phyloP scores from a whole-genome alignment of 305 asterid genomes.

The Lippia alba region DNA sequence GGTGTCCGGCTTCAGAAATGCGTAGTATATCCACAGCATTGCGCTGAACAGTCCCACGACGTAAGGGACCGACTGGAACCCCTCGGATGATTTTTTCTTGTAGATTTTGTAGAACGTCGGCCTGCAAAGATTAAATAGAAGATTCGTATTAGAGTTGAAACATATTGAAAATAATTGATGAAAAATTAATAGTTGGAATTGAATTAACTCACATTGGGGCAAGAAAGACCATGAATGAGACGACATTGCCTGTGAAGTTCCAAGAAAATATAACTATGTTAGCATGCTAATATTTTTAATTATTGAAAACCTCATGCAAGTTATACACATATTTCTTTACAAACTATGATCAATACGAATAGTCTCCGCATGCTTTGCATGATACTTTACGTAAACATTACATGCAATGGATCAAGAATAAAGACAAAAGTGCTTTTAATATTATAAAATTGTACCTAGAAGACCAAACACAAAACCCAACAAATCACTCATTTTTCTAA shows the following conservation, averaged over 20 bases:
- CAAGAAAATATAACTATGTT: neutral
- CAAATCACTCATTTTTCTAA: slow-evolving; percentile 39
- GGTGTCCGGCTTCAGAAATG: slow-evolving; percentile 44
- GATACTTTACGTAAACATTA: slow-evolving; percentile 12
- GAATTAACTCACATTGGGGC: slow-evolving; percentile 61
- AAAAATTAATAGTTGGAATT: neutral
- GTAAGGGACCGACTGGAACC: slow-evolving; percentile 51
- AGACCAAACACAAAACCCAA: slow-evolving; percentile 66
- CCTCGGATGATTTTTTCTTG: slow-evolving; percentile 56
- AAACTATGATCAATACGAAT: too few relatives aligned
- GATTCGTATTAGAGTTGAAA: too few relatives aligned
- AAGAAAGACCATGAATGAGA: slow-evolving; percentile 74
- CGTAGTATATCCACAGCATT: slow-evolving; percentile 59
- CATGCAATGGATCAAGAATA: too few relatives aligned
- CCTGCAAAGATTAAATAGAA: slow-evolving; percentile 30
- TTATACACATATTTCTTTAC: neutral
- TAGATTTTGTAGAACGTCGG: slow-evolving; percentile 52
- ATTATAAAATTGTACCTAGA: slow-evolving; percentile 46
- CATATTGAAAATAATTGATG: neutral
- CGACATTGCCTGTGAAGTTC: slow-evolving; percentile 55
- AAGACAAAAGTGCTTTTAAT: too few relatives aligned
- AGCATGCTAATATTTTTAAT: neutral
- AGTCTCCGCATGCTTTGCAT: slow-evolving; percentile 35
- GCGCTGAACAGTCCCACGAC: slow-evolving; percentile 55
- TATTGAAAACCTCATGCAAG: too few relatives aligned